Evolutionary conservation across 345 rosid species (phyloP).

Genomic region (Ceriops tagal): DNA sequence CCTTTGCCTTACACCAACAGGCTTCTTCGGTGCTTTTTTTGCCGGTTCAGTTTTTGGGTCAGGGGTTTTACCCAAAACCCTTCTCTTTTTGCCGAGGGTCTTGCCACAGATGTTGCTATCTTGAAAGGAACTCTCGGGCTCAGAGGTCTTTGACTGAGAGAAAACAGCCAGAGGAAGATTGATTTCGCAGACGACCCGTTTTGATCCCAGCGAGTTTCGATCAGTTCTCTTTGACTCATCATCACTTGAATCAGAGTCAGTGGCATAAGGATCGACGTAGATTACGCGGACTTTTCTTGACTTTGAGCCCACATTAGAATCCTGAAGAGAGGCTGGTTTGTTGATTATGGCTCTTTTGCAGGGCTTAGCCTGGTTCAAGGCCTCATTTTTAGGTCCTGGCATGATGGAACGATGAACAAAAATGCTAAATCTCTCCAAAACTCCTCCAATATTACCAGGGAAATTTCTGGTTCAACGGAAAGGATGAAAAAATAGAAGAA

Average conservation of each 20-base stretch:
- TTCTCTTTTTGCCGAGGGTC: conserved; percentile 24
- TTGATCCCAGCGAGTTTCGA: conserved; percentile 17
- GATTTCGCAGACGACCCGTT: conserved; percentile 60
- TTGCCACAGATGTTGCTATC: conserved; percentile 53
- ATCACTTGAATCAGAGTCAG: conserved; percentile 78
- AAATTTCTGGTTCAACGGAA: conserved; percentile 2
- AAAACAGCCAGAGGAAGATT: conserved; percentile 31
- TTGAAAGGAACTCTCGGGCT: conserved; percentile 55
- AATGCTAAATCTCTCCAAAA: conserved; percentile 24
- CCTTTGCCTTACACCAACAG: conserved; percentile 71
- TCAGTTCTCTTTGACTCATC: conserved; percentile 45
- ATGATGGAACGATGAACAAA: conserved; percentile 28
- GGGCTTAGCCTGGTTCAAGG: conserved; percentile 25
- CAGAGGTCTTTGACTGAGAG: conserved; percentile 8
- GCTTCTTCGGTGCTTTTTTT: conserved; percentile 13
- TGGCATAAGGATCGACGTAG: conserved; percentile 76
- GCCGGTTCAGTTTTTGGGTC: not conserved
- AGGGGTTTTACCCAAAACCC: conserved; percentile 22
- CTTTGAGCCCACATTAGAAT: conserved; percentile 21
- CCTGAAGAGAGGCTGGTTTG: conserved; percentile 18
- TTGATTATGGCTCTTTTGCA: conserved; percentile 25
- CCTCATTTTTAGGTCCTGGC: conserved; percentile 34
- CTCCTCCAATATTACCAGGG: conserved; percentile 23
- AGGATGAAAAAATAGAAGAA: not conserved
- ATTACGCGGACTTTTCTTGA: conserved; percentile 60